These are phyloP conservation scores for Noccaea caerulescens DNA, from an alignment of 345 rosid genomes.

Conservation along the genomic window DNA sequence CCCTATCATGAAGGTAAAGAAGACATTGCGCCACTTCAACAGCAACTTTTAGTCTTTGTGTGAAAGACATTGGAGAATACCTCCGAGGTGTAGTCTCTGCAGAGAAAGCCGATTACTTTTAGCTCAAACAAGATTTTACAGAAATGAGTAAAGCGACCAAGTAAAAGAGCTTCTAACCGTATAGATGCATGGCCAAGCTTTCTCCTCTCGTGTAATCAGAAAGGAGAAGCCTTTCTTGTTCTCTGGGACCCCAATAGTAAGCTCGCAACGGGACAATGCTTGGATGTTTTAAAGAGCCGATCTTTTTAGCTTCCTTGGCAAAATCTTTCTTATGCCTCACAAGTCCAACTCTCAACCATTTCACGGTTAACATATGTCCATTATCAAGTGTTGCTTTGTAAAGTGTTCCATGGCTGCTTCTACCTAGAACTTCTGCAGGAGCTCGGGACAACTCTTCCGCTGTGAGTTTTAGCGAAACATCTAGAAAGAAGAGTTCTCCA, in stretches of 20 bases:
- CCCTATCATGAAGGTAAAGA: slow-evolving; percentile 79
- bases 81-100: slow-evolving; percentile 96
- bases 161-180: slow-evolving; percentile 60
- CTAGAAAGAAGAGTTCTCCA: slow-evolving; percentile 86
- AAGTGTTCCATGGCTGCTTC: slow-evolving; percentile 95
- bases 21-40: slow-evolving; percentile 79
- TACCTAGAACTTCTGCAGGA: slow-evolving; percentile 98
- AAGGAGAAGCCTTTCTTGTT: slow-evolving; percentile 90
- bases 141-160: not conserved
- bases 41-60: slow-evolving; percentile 78
- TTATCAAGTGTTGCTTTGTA: slow-evolving; percentile 87
- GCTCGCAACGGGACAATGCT: slow-evolving; percentile 82
- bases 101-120: not conserved
- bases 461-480: slow-evolving; percentile 71
- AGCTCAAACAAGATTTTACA: not conserved
- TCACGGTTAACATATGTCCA: slow-evolving; percentile 86
- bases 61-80: slow-evolving; percentile 72
- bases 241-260: slow-evolving; percentile 95
- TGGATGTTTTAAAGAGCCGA: slow-evolving; percentile 74
- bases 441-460: slow-evolving; percentile 94
- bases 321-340: slow-evolving; percentile 92
- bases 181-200: slow-evolving; percentile 89
- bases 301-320: slow-evolving; percentile 81
- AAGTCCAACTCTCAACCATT: slow-evolving; percentile 93
- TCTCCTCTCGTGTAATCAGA: slow-evolving; percentile 86